These are phyloP conservation scores for Thelephora terrestris DNA, from an alignment of 1,284 basidiomycete genomes.

Conservation along the genomic window DNA sequence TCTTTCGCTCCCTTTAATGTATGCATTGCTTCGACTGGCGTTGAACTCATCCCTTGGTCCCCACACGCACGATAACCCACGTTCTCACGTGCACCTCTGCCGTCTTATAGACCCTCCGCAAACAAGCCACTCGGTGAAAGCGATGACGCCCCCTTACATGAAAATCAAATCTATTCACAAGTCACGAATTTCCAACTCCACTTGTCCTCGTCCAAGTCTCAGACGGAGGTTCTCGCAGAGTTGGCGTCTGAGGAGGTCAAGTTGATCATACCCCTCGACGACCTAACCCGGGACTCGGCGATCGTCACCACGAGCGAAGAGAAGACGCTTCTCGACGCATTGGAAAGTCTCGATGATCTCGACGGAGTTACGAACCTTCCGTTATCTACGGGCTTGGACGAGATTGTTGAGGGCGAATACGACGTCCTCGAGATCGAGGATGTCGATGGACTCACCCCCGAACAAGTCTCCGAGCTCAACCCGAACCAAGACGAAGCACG, in stretches of 20 bases:
- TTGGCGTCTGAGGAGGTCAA: slow-evolving; percentile 24
- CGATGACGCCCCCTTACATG: slow-evolving; percentile 8
- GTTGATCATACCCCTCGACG: slow-evolving; percentile 23
- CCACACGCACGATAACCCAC: neutral
- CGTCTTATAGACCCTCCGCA: slow-evolving; percentile 13
- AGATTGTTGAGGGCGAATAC: neutral
- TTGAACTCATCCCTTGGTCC: no score
- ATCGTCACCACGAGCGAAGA: slow-evolving; percentile 22
- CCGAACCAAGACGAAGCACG: no score
- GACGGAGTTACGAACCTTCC: slow-evolving; percentile 14
- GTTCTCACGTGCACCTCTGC: slow-evolving; percentile 3
- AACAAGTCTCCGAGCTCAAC: neutral
- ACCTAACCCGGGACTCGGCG: slow-evolving; percentile 7
- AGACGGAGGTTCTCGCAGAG: slow-evolving; percentile 21
- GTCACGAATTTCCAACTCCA: slow-evolving; percentile 19
- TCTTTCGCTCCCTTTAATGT: slow-evolving; percentile 3
- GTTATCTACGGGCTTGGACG: slow-evolving; percentile 2
- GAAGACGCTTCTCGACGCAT: slow-evolving; percentile 21
- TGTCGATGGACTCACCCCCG: neutral
- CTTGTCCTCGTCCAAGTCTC: slow-evolving; percentile 23
- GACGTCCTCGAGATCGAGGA: slow-evolving; percentile 1
- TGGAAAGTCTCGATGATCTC: slow-evolving; percentile 19
- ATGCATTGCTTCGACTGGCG: neutral
- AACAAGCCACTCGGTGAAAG: slow-evolving; percentile 14
- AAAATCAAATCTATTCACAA: slow-evolving; percentile 2